Evolutionary conservation across 805 yeast species (phyloP).

Genomic region (Suhomyces sp.): DNA sequence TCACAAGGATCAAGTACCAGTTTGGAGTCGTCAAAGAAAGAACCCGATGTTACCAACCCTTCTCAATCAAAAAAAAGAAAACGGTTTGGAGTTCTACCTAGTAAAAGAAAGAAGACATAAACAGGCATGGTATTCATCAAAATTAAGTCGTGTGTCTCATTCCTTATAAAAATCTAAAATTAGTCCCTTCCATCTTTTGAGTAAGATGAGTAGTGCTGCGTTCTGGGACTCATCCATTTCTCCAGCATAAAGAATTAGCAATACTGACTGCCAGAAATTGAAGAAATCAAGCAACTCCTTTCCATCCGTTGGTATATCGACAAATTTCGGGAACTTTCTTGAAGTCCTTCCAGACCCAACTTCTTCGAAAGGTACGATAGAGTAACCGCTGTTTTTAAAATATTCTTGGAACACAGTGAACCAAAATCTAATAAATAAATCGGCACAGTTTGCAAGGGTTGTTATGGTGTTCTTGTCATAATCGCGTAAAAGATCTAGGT

Average conservation of each 20-base stretch:
- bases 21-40: no score
- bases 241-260: slow-evolving; percentile 42
- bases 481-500: slow-evolving; percentile 47
- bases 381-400: no score
- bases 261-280: slow-evolving; percentile 51
- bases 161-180: no score
- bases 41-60: no score
- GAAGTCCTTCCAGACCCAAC: slow-evolving; percentile 6
- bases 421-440: slow-evolving; percentile 47
- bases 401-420: slow-evolving; percentile 57
- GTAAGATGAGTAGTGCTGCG: slow-evolving; percentile 19
- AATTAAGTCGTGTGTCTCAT: no score
- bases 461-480: slow-evolving; percentile 39
- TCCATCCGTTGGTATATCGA: slow-evolving; percentile 12
- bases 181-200: slow-evolving; percentile 14
- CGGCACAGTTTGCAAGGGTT: slow-evolving; percentile 43
- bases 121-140: no score
- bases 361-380: slow-evolving; percentile 26
- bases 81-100: no score
- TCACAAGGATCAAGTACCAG: no score
- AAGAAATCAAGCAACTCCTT: slow-evolving; percentile 38
- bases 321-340: slow-evolving; percentile 13
- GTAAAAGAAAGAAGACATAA: no score
- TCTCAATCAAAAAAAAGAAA: no score
- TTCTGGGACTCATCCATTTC: slow-evolving; percentile 27